A percentile compares a stretch with the other conserved stretches of the same genome.
phyloP scores from a whole-genome alignment of 306 rosid species.

The Trifolium repens region DNA sequence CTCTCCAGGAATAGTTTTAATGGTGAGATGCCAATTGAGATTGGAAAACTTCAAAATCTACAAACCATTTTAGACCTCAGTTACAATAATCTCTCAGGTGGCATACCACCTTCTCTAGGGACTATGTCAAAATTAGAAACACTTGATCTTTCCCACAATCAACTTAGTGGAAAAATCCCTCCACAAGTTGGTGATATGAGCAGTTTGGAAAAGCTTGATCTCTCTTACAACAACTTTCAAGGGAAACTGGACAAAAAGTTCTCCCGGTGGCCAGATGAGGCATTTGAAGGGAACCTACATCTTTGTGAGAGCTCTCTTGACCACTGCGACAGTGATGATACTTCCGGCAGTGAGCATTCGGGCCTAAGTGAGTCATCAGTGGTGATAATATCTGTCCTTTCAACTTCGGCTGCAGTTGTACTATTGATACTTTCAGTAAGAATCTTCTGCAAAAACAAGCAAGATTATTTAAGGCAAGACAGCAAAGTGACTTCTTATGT shows the following conservation, averaged over 20 bases:
- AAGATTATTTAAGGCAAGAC: constrained; percentile 51
- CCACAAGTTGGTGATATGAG: constrained; percentile 71
- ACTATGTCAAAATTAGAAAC: constrained; percentile 69
- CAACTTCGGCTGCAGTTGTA: constrained; percentile 71
- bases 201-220: constrained; percentile 87
- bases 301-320: constrained; percentile 85
- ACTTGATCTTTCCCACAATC: constrained; percentile 91
- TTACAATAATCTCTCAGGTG: constrained; percentile 76
- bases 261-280: constrained; percentile 71
- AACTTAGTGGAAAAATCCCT: constrained; percentile 80
- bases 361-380: constrained; percentile 58
- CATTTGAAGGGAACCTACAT: constrained; percentile 67
- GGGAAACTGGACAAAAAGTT: constrained; percentile 71
- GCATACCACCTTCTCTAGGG: constrained; percentile 69
- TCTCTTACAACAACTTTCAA: constrained; percentile 75
- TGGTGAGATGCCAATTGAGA: constrained; percentile 76
- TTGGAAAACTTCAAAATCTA: constrained; percentile 84
- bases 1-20: constrained; percentile 62
- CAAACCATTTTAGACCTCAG: constrained; percentile 86
- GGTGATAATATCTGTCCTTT: constrained; percentile 64
- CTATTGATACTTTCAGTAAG: constrained; percentile 57
- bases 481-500: constrained; percentile 59
- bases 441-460: constrained; percentile 56
- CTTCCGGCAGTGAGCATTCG: constrained; percentile 39
- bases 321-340: constrained; percentile 45